Conservation (phyloP, 2,329 filamentous ascomycete species). For the Thielaviopsis euricoi region DNA sequence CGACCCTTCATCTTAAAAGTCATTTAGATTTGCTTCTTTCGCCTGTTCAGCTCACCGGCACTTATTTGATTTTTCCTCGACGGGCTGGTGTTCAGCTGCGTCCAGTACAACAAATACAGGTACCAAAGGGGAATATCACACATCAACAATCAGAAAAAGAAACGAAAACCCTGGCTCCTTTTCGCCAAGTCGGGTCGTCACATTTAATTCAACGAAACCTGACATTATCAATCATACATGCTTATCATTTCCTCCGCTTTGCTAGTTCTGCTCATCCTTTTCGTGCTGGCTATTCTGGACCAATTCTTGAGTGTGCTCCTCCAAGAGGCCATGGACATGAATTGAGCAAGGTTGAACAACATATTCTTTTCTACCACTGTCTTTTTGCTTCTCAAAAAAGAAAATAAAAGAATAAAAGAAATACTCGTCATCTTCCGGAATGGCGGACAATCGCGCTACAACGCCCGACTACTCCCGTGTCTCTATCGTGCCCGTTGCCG, state of each 20-base stretch:
- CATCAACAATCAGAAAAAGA: neutral
- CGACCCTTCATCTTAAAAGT: neutral
- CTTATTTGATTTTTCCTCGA: neutral
- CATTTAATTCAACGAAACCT: neutral
- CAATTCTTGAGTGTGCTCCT: neutral
- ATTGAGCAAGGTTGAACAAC: neutral
- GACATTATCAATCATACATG: neutral
- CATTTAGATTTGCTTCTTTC: neutral
- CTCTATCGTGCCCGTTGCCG: neutral
- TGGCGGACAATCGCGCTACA: neutral
- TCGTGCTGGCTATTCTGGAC: neutral
- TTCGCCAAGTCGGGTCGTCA: neutral
- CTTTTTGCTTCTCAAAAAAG: neutral
- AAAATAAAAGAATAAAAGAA: neutral
- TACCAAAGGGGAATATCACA: neutral
- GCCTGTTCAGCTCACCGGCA: neutral
- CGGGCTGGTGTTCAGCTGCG: neutral
- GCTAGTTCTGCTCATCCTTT: neutral
- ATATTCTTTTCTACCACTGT: neutral
- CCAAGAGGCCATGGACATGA: neutral
- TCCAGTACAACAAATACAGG: neutral
- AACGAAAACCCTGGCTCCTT: too few species aligned
- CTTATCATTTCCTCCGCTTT: neutral
- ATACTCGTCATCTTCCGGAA: neutral
- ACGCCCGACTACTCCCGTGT: neutral